Base-by-base conservation (phyloP, 2,329 filamentous ascomycete species). In the Xylariaceae sp. region DNA sequence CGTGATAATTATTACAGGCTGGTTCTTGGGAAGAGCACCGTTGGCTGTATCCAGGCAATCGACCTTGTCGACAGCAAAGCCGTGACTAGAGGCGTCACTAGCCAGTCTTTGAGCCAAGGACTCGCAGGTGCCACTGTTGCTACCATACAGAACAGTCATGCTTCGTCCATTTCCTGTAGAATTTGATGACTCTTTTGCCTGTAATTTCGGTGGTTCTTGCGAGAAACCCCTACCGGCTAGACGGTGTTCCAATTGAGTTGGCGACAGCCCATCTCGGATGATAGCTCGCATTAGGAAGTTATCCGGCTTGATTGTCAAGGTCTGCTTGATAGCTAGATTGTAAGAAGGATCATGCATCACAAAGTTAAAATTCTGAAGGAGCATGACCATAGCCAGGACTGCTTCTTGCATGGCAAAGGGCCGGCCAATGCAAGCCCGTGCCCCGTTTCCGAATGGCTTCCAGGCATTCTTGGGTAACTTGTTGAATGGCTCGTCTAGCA, bases 371-470 rank as follows among this genome's bases (percentile, higher is more conserved):
- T 81, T 83, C 62, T 86, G 83, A 16, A 87, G 69, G 10, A 86
- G 66, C 59, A 83, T 75, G 0, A 77, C 77, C 61, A 85, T 75
- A 7, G 80, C 78, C 1, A 90, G 72, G 4, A 87, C 67, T 2
- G 81, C 78, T 70, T 92, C 89, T 65, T 92, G 88, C 85, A 85
- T 88, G 1, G 88, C 87, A 66, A 92, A 92, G 0, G 83, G 78
- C 1, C 87, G 76, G 3, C 89, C 89, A 55, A 92, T 91, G 61
- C 88, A 92, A 1, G 76, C 85, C 47, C 89, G 75, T 58, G 81
- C 77, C 1, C 88, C 88, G 53, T 88, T 88, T 1, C 89, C 89
- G 61, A 92, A 92, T 3, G 89, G 87, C 71, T 89, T 88, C 85
- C 83, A 88, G 26, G 79, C 78, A 48, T 82, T 83, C 11, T 78